Base-by-base conservation (phyloP, 2,329 filamentous ascomycete species). In the Aspergillus sp. region DNA sequence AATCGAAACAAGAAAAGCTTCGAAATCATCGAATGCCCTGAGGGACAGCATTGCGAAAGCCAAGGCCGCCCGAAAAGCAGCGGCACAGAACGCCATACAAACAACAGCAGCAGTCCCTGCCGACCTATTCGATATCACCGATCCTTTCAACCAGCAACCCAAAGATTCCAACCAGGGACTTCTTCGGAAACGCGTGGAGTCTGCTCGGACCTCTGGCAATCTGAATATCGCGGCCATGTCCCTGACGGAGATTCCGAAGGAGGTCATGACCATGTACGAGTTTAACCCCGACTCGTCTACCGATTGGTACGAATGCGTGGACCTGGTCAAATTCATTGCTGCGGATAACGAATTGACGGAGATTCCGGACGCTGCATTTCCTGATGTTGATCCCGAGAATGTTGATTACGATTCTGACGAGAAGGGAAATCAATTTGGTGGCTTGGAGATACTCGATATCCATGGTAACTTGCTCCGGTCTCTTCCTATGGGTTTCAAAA, bases 41-140 rank as follows among this genome's bases (percentile, higher is more conserved):
- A 82, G 93, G 30, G 89, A 96, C 45, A 90, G 93, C 46, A 96
- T 97, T 53, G 89, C 90, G 33, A 91, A 90, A 59, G 91, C 93
- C 1, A 95, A 91, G 63, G 90, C 90, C 2, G 87, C 89, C 2
- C 85, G 82, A 48, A 80, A 82, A 52, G 83, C 80, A 9, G 65
- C 66, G 4, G 62, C 53, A 45, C 60, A 61, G 47, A 69, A 61
- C 50, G 62, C 54, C 17, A 50, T 59, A 15, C 51, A 43, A 20
- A 27, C 41, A 25, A 19, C 58, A 23, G 46, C 52, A 23, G 46
- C 52, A 7, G 51, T 49, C 2, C 35, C 56, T 33, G 42, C 44
- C 15, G 60, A 62, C 41, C 46, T 56, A 0, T 83, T 82, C 60
- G 79, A 83, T 62, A 82, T 49, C 9, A 49, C 54, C 3, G 58